Conservation (phyloP, 2,329 filamentous ascomycete genomes). For the Ascochyta koolunga region DNA sequence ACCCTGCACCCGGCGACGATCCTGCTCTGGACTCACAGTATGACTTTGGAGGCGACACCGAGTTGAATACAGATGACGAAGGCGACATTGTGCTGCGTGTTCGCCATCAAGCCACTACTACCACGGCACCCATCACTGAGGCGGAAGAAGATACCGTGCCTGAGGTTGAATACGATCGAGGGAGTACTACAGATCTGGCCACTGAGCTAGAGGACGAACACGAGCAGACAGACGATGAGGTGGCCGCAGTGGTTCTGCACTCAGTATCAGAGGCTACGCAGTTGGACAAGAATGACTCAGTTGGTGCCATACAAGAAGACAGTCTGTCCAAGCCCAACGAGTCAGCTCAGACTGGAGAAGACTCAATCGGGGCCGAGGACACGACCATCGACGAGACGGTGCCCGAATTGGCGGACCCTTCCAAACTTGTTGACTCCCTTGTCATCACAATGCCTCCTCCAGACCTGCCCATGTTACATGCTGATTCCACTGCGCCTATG, state of each 20-base stretch:
- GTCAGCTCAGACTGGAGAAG: background rate
- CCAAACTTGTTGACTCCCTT: background rate
- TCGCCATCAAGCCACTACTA: background rate
- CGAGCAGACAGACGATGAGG: constrained; percentile 8
- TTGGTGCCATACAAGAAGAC: constrained; percentile 2
- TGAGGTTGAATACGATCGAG: background rate
- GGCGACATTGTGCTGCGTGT: background rate
- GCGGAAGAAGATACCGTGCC: constrained; percentile 1
- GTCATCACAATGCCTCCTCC: constrained; percentile 43
- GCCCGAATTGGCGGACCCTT: background rate
- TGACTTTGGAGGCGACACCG: constrained; percentile 38
- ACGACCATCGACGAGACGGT: constrained; percentile 8
- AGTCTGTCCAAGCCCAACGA: constrained; percentile 2
- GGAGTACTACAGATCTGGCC: constrained; percentile 2
- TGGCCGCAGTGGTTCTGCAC: background rate
- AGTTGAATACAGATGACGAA: constrained; percentile 33
- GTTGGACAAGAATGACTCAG: background rate
- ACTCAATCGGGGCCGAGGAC: background rate
- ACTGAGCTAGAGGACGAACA: constrained; percentile 8
- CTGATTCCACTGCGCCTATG: constrained; percentile 19
- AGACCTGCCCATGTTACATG: constrained; percentile 30
- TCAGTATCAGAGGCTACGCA: background rate
- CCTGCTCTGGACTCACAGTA: constrained; percentile 67
- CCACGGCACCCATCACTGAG: constrained; percentile 8
- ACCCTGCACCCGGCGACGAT: constrained; percentile 30